phyloP scores from a whole-genome alignment of 2,329 filamentous ascomycete genomes.

The Pleurostoma richardsiae region DNA sequence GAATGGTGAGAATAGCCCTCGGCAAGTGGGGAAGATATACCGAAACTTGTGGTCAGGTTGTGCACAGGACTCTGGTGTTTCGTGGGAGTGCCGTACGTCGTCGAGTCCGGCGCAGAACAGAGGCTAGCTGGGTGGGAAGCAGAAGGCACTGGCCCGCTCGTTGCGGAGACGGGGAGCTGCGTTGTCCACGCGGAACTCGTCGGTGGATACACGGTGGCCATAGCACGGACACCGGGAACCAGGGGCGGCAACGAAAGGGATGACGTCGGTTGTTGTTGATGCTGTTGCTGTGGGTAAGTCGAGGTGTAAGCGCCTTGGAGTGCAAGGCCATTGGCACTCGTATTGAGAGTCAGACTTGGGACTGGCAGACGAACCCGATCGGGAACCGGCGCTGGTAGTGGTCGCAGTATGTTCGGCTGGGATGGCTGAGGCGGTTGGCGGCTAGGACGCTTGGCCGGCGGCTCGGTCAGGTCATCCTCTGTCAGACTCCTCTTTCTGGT shows the following conservation, averaged over 20 bases:
- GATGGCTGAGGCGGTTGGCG: conserved; percentile 20
- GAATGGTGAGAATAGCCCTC: conserved; percentile 52
- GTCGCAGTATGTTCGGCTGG: conserved; percentile 8
- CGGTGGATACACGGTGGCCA: conserved; percentile 70
- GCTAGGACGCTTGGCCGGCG: conserved; percentile 46
- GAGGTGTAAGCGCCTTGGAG: conserved; percentile 23
- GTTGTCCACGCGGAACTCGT: conserved; percentile 31
- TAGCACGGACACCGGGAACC: conserved; percentile 59
- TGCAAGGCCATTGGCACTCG: conserved; percentile 23
- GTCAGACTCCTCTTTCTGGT: conserved; percentile 43
- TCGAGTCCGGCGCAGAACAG: conserved; percentile 6
- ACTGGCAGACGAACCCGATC: conserved; percentile 53
- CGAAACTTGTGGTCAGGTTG: conserved; percentile 38
- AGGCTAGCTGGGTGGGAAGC: conserved; percentile 24
- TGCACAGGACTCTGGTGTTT: conserved; percentile 49
- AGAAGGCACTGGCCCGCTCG: conserved; percentile 25
- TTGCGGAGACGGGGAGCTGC: conserved; percentile 22
- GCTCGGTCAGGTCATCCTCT: conserved; percentile 45
- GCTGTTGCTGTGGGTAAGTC: conserved; percentile 18
- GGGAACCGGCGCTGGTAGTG: conserved; percentile 3
- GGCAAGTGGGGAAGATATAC: conserved; percentile 64
- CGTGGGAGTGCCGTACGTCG: conserved; percentile 43
- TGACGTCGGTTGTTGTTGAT: conserved; percentile 25
- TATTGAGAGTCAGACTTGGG: conserved; percentile 66
- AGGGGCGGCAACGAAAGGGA: conserved; percentile 58